Percentiles rank a stretch among this genome's conserved stretches.
These are phyloP conservation scores for Glycine latifolia DNA, from an alignment of 306 rosid species.

Conservation along the genomic window DNA sequence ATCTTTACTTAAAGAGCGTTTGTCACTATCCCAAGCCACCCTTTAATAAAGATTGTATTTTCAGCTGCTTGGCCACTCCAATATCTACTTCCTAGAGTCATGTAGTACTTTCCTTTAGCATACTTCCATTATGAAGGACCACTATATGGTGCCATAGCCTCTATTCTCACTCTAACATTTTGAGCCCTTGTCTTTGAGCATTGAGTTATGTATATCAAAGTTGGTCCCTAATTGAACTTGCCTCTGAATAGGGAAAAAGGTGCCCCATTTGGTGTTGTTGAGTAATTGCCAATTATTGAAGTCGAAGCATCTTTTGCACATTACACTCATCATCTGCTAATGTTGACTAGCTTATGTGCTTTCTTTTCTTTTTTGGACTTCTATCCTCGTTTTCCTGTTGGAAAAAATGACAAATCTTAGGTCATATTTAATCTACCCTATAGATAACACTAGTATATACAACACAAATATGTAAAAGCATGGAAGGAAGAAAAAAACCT, in stretches of 20 bases:
- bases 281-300: conserved; percentile 33
- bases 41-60: conserved; percentile 39
- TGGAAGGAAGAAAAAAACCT: neutral
- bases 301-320: conserved; percentile 4
- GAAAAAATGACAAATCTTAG: neutral
- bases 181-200: conserved; percentile 16
- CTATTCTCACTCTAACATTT: neutral
- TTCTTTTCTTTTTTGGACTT: neutral
- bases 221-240: conserved; percentile 41
- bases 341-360: conserved; percentile 30
- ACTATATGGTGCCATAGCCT: conserved; percentile 23
- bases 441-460: too few species aligned
- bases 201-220: conserved; percentile 24
- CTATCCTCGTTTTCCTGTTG: conserved; percentile 7
- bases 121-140: conserved; percentile 46
- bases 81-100: neutral
- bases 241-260: conserved; percentile 23
- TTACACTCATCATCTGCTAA: conserved; percentile 18
- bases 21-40: conserved; percentile 1
- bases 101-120: conserved; percentile 18
- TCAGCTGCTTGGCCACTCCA: neutral
- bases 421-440: too few species aligned
- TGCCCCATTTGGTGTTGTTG: conserved; percentile 33
- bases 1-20: conserved; percentile 39
- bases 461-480: neutral